Base-by-base conservation (phyloP, 2,329 filamentous ascomycete species). In the Pleurostoma richardsiae region DNA sequence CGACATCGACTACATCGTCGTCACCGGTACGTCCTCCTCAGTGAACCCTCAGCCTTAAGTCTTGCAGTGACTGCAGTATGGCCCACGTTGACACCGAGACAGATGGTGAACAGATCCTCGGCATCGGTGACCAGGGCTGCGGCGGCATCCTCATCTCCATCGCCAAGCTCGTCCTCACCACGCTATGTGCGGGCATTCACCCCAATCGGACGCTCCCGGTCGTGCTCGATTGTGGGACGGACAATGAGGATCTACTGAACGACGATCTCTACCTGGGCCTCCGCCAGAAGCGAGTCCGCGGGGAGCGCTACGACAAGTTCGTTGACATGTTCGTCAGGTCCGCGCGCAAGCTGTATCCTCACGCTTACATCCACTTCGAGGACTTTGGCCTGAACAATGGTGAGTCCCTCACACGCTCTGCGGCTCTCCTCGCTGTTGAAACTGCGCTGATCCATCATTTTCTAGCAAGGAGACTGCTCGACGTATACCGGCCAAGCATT, bases 71-170 rank as follows among this genome's bases (percentile, higher is more conserved):
- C 2, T 39, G 5, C 10, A 10, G 39, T 6, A 26, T 28, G 8
- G 29, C 46, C 45, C 28, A 42, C 8, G 41, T 3, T 19, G 19
- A 19, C 19, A 19, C 19, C 19, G 19, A 19, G 19, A 1, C 2
- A 76, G 72, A 81, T 52, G 79, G 79, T 5, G 78, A 83, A 52
- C 73, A 90, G 67, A 95, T 95, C 41, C 74, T 95, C 0, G 90
- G 90, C 2, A 95, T 95, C 49, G 90, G 90, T 2, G 90, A 95
- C 58, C 90, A 95, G 66, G 90, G 90, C 2, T 85, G 89, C 1
- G 90, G 90, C 4, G 89, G 85, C 3, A 86, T 95, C 44, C 72
- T 95, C 38, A 95, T 95, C 49, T 90, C 86, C 3, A 76, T 89
- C 1, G 90, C 90, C 5, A 95, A 96, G 61, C 71, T 95, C 29